phyloP scores from a whole-genome alignment of 108 stramenopile genomes.

The Skeletonema tropicum region DNA sequence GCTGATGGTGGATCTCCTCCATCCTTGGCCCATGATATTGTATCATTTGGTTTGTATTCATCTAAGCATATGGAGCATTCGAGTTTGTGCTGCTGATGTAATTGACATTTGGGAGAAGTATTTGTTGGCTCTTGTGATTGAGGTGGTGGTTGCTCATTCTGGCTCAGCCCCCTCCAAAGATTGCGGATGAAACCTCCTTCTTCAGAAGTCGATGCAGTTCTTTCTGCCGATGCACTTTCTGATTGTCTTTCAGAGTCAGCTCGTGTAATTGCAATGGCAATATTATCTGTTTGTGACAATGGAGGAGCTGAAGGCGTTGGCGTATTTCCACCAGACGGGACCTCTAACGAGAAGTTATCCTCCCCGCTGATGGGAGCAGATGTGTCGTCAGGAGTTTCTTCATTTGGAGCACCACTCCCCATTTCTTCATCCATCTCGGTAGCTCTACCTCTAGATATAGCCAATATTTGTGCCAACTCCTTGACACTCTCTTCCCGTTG shows the following conservation, averaged over 20 bases:
- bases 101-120: neutral
- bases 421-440: conserved; percentile 25
- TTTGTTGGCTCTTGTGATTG: neutral
- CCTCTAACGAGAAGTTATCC: neutral
- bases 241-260: neutral
- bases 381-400: neutral
- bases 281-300: neutral
- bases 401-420: neutral
- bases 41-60: conserved; percentile 30
- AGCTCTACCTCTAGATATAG: conserved; percentile 25
- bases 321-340: neutral
- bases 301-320: neutral
- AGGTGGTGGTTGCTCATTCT: neutral
- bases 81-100: conserved; percentile 5
- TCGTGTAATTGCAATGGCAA: neutral
- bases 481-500: conserved; percentile 38
- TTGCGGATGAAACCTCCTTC: conserved; percentile 8
- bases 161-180: conserved; percentile 5
- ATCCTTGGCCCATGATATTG: conserved; percentile 50
- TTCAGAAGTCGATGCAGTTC: neutral
- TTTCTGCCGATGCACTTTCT: neutral
- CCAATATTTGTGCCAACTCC: conserved; percentile 36
- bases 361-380: conserved; percentile 9
- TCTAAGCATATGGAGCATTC: conserved; percentile 53
- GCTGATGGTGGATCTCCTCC: conserved; percentile 23